Base-by-base conservation (phyloP, 768 basidiomycete species). In the Filobasidium wieringae region DNA sequence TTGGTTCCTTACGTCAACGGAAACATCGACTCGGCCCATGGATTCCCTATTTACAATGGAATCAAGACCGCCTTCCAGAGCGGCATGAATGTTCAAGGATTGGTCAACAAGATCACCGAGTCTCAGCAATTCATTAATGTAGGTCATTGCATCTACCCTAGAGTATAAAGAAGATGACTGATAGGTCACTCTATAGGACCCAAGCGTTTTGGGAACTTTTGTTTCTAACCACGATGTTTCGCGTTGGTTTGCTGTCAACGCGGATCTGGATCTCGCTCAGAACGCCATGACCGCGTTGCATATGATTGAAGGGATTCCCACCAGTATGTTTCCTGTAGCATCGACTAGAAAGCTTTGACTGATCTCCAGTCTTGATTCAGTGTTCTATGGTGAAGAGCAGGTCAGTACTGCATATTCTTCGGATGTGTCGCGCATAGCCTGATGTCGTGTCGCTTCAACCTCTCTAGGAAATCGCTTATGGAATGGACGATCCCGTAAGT, bases 191-290 rank as follows among this genome's bases (percentile, higher is more conserved):
- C 4, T 51, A 15, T 36, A 47, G 3, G 56, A 68, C 26, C 69
- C 71, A 0, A 64, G 60, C 5, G 40, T 68, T 14, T 55, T 72
- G 9, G 69, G 68, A 26, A 72, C 69, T 54, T 72, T 72, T 40
- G 53, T 72, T 26, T 66, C 68, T 32, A 72, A 71, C 60, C 71
- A 72, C 60, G 71, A 72, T 63, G 49, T 69, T 4, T 65, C 71
- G 9, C 22, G 71, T 55, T 72, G 63, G 62, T 50, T 66, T 39
- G 69, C 68, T 45, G 55, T 60, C 15, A 72, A 68, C 15, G 63
- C 62, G 32, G 68, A 70, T 47, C 60, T 66, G 19, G 64, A 68
- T 53, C 53, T 72, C 37, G 65, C 66, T 14, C 70, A 66, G 57
- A 72, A 72, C 47, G 71, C 71, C 33, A 57, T 70, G 47, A 67